Evolutionary conservation across 768 basidiomycete genomes (phyloP).

Genomic region (Serendipita sp.): DNA sequence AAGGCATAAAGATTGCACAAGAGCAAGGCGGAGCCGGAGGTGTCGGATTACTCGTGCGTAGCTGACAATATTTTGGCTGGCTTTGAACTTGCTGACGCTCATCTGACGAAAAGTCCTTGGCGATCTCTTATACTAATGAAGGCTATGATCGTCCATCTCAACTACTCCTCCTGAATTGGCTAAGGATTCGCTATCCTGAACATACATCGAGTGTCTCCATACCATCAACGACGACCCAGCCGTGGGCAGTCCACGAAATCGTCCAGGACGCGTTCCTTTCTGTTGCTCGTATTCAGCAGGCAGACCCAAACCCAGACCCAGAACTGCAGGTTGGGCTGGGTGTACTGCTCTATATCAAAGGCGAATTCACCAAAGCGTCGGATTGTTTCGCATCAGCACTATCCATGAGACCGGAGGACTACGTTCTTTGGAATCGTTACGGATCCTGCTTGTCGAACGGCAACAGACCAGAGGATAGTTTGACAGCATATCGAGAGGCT

Average conservation of each 20-base stretch:
- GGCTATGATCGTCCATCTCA: constrained; percentile 75
- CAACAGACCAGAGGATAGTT: constrained; percentile 82
- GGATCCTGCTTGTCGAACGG: constrained; percentile 93
- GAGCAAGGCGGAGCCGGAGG: constrained; percentile 47
- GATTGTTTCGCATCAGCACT: constrained; percentile 91
- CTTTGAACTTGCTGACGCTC: neutral
- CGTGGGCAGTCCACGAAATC: constrained; percentile 69
- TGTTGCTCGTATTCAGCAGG: constrained; percentile 66
- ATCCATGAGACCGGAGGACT: constrained; percentile 74
- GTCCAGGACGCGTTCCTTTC: constrained; percentile 71
- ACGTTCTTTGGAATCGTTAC: constrained; percentile 85
- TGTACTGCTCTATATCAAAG: constrained; percentile 78
- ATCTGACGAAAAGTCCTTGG: constrained; percentile 49
- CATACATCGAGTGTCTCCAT: constrained; percentile 30
- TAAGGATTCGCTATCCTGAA: constrained; percentile 46
- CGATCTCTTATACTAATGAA: constrained; percentile 94
- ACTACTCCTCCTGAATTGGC: constrained; percentile 72
- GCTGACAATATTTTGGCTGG: neutral
- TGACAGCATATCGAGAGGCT: constrained; percentile 80
- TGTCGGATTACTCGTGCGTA: constrained; percentile 56
- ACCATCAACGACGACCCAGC: constrained; percentile 28
- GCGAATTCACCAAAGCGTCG: constrained; percentile 73
- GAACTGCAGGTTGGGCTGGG: constrained; percentile 91
- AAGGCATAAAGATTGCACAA: constrained; percentile 46
- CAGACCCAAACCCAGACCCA: constrained; percentile 44